Conservation (phyloP, 176 grass and related monocot genomes). For the Urochloa ruziziensis region DNA sequence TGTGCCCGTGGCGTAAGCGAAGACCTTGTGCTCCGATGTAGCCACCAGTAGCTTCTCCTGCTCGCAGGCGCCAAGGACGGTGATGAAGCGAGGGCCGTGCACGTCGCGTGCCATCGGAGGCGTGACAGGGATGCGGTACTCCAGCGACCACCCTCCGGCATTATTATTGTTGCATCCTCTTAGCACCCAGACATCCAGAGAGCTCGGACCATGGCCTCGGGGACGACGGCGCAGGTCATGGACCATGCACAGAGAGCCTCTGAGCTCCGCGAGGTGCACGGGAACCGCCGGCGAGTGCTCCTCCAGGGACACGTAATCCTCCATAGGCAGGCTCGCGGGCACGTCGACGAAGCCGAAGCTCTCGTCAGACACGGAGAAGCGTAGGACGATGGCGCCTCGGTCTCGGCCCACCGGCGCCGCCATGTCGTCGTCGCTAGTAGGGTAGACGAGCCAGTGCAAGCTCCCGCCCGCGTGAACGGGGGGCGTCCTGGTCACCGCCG, state of each 20-base stretch:
- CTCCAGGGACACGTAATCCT: neutral
- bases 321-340: neutral
- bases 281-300: neutral
- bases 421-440: neutral
- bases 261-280: neutral
- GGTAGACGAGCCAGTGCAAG: slow-evolving; percentile 1
- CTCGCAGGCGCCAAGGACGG: neutral
- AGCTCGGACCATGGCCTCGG: too few species aligned
- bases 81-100: slow-evolving; percentile 26
- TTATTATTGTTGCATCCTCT: too few species aligned
- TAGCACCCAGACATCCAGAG: too few species aligned
- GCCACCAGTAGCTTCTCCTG: neutral
- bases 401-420: neutral
- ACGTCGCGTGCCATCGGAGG: neutral
- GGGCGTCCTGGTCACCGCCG: neutral
- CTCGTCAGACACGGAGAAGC: neutral
- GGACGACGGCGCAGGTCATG: too few species aligned
- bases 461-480: neutral
- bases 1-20: neutral
- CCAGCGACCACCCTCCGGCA: neutral
- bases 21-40: slow-evolving; percentile 8
- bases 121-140: neutral
- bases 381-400: neutral
- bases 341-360: neutral
- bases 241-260: slow-evolving; percentile 14